These are phyloP conservation scores for Pseudotsuga menziesii DNA, from an alignment of 75 land plant genomes.

Conservation along the genomic window DNA sequence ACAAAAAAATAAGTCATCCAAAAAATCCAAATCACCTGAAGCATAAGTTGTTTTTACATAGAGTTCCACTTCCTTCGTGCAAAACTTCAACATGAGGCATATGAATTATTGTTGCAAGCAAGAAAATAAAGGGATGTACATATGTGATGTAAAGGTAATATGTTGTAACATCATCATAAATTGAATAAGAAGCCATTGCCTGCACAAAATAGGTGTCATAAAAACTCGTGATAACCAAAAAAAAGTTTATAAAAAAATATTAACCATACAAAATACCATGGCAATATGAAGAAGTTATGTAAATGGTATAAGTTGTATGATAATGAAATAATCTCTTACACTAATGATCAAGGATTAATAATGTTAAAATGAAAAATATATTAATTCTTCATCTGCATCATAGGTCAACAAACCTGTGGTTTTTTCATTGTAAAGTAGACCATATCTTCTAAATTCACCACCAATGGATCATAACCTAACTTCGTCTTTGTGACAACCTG, in stretches of 20 bases:
- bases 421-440: slow-evolving; percentile 88
- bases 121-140: slow-evolving; percentile 98
- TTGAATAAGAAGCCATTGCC: slow-evolving; percentile 99
- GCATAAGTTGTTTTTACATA: slow-evolving; percentile 99
- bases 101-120: slow-evolving; percentile 95
- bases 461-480: slow-evolving; percentile 95
- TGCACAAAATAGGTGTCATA: slow-evolving; percentile 23
- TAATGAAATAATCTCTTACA: neutral
- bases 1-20: neutral
- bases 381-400: slow-evolving; percentile 10
- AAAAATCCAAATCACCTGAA: slow-evolving; percentile 54
- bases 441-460: slow-evolving; percentile 99
- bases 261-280: neutral
- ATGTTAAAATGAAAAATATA: neutral
- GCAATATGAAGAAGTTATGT: neutral
- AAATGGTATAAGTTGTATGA: neutral
- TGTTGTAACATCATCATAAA: slow-evolving; percentile 98
- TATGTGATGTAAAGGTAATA: slow-evolving; percentile 98
- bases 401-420: slow-evolving; percentile 74
- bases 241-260: slow-evolving; percentile 1
- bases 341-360: neutral
- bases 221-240: neutral
- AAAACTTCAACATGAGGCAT: slow-evolving; percentile 99
- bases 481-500: slow-evolving; percentile 98
- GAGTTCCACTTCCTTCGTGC: slow-evolving; percentile 96